Evolutionary conservation across 495 filamentous ascomycete species (phyloP), one percentile per base, ranked within the genome.

Genomic region (Jackrogersella multiformis): DNA sequence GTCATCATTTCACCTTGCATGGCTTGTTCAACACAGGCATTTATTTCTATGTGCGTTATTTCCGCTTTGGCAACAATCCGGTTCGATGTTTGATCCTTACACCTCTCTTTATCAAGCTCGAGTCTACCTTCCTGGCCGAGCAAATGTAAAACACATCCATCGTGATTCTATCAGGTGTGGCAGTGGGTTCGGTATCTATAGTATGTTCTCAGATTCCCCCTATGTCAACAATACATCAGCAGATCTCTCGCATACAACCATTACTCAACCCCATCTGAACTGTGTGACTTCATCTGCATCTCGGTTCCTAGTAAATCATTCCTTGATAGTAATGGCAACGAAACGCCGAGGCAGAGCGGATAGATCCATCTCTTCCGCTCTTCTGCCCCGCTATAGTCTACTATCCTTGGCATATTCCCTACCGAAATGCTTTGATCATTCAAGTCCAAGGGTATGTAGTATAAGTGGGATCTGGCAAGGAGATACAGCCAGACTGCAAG

Each of bases 161-260:
- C 39, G 4, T 18, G 39, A 20, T 20, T 36, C 32, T 18, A 24
- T 18, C 32, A 10, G 9, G 21, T n/a, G 18, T 18, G 26, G 24
- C 9, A 36, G 13, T 2, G 18, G 20, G 10, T 34, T 53, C 49
- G 49, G 30, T 4, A 53, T 53, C 16, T 21, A 23, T 16, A 21
- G 16, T 18, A 53, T 24, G 30, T 30, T 12, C 12, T 36, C 30
- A 6, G 32, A 23, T 10, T 36, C 32, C 32, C 12, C 16, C 32
- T 9, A 5, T 53, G 32, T 35, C 49, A 53, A 53, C 28, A 23
- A 23, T 30, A 23, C 32, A 20, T 21, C n/a, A 56, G 77, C 96
- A 96, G 78, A 99, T 97, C 77, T 99, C 94, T 61, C 95, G 86
- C 90, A 97, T 94, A 5, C 92, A 86, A 51, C 95, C 95, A 74